Evolutionary conservation across 805 yeast species (phyloP).

Genomic region (Candida arabinofermentans): DNA sequence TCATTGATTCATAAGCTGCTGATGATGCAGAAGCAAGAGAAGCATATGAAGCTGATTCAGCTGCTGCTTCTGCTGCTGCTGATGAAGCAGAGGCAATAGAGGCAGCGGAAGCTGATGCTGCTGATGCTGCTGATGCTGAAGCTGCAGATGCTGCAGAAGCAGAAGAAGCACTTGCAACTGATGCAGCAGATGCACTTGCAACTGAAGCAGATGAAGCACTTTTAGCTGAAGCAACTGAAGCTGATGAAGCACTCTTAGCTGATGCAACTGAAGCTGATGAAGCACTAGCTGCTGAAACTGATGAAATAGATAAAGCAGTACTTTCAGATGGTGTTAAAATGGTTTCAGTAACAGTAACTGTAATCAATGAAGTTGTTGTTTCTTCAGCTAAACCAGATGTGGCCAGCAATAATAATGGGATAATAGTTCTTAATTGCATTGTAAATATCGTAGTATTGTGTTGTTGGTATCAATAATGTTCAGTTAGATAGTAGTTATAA

Average conservation of each 20-base stretch:
- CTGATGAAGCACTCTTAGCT: conserved; percentile 15
- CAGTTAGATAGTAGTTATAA: not conserved
- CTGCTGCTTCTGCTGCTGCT: conserved; percentile 10
- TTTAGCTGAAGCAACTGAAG: conserved; percentile 18
- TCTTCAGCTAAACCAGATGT: conserved; percentile 27
- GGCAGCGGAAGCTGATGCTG: conserved; percentile 15
- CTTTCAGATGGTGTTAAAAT: conserved; percentile 44
- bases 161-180: conserved; percentile 14
- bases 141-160: conserved; percentile 17
- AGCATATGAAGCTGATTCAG: conserved; percentile 3
- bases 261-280: conserved; percentile 20
- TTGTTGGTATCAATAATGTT: conserved; percentile 1
- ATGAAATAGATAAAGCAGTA: conserved; percentile 24
- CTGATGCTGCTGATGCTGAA: conserved; percentile 15
- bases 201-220: conserved; percentile 19
- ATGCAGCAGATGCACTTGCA: conserved; percentile 21
- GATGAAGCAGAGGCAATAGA: conserved; percentile 18
- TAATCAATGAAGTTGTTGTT: conserved; percentile 39
- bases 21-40: conserved; percentile 7
- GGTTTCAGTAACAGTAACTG: conserved; percentile 45
- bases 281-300: conserved; percentile 24
- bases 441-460: not conserved
- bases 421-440: conserved; percentile 27
- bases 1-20: conserved; percentile 6
- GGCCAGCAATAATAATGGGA: conserved; percentile 24